A percentile compares a stretch with the other conserved stretches of the same genome.
Evolutionary conservation across 2,329 filamentous ascomycete genomes (phyloP).

Genomic region (Cytospora leucostoma): DNA sequence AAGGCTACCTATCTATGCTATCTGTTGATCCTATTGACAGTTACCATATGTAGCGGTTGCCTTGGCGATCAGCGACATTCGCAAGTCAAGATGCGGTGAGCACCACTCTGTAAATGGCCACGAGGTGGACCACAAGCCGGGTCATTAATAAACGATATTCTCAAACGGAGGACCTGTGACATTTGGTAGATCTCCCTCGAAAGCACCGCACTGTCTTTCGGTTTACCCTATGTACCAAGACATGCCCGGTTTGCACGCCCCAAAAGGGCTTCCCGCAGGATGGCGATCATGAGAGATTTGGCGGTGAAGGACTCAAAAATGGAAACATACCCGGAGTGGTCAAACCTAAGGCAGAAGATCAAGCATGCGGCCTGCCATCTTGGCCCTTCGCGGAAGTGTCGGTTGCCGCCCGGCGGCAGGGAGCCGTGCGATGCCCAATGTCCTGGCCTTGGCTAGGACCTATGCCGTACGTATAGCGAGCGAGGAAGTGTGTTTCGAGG

Average conservation of each 20-base stretch:
- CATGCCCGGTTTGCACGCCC: background rate
- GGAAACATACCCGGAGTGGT: background rate
- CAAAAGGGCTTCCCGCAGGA: background rate
- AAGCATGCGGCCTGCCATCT: background rate
- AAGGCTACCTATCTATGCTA: background rate
- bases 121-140: background rate
- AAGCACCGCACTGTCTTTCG: background rate
- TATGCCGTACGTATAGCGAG: background rate
- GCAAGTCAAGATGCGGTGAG: background rate
- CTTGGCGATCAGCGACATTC: background rate
- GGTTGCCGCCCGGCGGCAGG: slow-evolving; percentile 8
- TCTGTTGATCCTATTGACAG: background rate
- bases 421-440: background rate
- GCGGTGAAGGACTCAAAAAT: background rate
- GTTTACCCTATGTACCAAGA: background rate
- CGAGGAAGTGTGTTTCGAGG: background rate
- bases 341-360: background rate
- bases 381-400: slow-evolving; percentile 9
- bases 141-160: background rate
- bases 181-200: background rate
- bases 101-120: background rate
- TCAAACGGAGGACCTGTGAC: background rate
- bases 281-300: background rate
- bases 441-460: background rate
- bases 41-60: background rate